Evolutionary conservation across 2,329 filamentous ascomycete species (phyloP).

Genomic region (Ilyonectria sp.): DNA sequence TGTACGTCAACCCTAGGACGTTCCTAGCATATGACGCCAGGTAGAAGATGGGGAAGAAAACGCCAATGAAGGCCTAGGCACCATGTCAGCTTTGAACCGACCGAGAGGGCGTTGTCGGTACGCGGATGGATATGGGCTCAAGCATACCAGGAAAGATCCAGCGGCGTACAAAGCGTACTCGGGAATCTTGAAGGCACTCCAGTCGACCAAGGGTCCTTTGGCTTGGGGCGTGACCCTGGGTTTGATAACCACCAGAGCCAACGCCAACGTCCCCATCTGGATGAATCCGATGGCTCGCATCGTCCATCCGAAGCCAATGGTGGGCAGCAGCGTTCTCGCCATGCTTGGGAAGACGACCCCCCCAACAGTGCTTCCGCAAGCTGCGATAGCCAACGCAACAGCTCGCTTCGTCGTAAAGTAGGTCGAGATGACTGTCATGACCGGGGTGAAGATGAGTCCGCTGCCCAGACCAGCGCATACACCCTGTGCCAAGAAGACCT

Average conservation of each 20-base stretch:
- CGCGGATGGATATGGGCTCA: neutral
- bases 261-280: constrained; percentile 1
- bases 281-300: constrained; percentile 73
- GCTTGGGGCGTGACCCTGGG: neutral
- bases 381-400: constrained; percentile 72
- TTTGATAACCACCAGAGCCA: neutral
- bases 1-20: constrained; percentile 2
- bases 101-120: constrained; percentile 1
- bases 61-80: constrained; percentile 1
- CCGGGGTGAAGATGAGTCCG: constrained; percentile 73
- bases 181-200: neutral
- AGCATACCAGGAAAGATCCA: neutral
- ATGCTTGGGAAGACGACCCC: constrained; percentile 66
- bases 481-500: constrained; percentile 68
- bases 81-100: constrained; percentile 1
- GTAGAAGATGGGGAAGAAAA: constrained; percentile 1
- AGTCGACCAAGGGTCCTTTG: constrained; percentile 2
- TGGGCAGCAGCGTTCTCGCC: constrained; percentile 20
- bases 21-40: neutral
- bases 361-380: constrained; percentile 71
- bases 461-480: constrained; percentile 68
- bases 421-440: constrained; percentile 74
- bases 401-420: constrained; percentile 72
- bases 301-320: constrained; percentile 58
- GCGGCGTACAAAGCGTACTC: constrained; percentile 1